Base-by-base conservation (phyloP, 768 basidiomycete species). In the Amanita exitialis region DNA sequence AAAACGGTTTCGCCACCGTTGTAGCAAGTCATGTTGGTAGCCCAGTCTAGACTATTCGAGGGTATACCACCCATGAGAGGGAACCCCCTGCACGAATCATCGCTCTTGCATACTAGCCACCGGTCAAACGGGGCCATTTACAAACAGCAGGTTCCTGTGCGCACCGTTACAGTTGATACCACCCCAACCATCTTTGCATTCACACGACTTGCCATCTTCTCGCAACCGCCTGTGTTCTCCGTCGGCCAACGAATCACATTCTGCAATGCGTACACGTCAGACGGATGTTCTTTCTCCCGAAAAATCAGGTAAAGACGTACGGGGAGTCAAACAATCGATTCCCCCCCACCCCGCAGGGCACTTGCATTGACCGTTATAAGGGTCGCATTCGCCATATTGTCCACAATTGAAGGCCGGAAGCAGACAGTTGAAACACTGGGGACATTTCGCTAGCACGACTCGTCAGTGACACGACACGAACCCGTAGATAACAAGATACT, bases 331-430 rank as follows among this genome's bases (percentile, higher is more conserved):
- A 68, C 96, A 99, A 61, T 98, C 95, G 34, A 93, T 86, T 1
- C 96, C 96, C 42, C 92, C 90, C 82, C 94, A 99, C n/a, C 96
- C 96, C 37, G 90, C 78, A 1, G 93, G 92, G 61, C 96, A 99
- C 61, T 91, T 84, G 69, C 96, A 99, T 59, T 96, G 92, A 1
- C 96, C 96, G 61, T 97, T 83, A 61, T 87, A 97, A 44, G 80
- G 75, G 61, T 94, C 85, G 68, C 96, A 99, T 39, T 82, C 70
- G 23, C 92, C 94, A 57, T 81, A 96, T 66, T 98, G 91, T 1
- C 91, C 91, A 62, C 95, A 99, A 0, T 76, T 85, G 66, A 94
- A 97, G 0, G 80, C 86, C 0, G 93, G 92, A 13, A 99, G 73
- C 49, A 91, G 74, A 64, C 95, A 99, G 66, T 99, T 98, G 74